Evolutionary conservation across 768 basidiomycete genomes (phyloP).

Genomic region (Paxillus involutus): DNA sequence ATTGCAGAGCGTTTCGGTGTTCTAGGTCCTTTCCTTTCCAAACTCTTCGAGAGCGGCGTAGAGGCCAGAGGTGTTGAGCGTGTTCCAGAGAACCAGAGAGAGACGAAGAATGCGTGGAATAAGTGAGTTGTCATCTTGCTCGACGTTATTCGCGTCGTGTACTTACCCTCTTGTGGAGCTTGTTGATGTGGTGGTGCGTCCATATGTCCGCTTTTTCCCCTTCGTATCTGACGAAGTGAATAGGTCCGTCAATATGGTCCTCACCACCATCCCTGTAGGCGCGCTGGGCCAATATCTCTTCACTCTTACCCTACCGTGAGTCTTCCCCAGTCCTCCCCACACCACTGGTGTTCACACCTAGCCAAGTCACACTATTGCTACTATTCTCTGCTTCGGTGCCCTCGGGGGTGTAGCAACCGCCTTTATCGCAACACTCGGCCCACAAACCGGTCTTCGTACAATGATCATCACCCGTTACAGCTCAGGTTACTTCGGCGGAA

Average conservation of each 20-base stretch:
- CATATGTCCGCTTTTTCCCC: background rate
- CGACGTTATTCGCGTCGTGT: background rate
- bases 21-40: constrained; percentile 32
- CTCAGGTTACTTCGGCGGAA: constrained; percentile 48
- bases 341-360: background rate
- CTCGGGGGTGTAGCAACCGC: constrained; percentile 42
- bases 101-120: constrained; percentile 44
- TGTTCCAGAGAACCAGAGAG: constrained; percentile 49
- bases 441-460: constrained; percentile 51
- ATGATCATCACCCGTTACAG: constrained; percentile 53
- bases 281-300: constrained; percentile 47
- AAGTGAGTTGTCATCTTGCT: constrained; percentile 29
- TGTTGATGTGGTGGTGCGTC: constrained; percentile 46
- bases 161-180: constrained; percentile 22
- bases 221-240: constrained; percentile 1
- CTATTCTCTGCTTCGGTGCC: constrained; percentile 45
- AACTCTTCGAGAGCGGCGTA: constrained; percentile 47
- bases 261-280: constrained; percentile 51
- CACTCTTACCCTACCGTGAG: constrained; percentile 46
- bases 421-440: constrained; percentile 55
- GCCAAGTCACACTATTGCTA: constrained; percentile 42
- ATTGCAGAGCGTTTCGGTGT: constrained; percentile 31
- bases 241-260: constrained; percentile 48
- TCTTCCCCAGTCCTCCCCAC: constrained; percentile 3
- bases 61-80: constrained; percentile 57